These are phyloP conservation scores for Neonothopanus nambi DNA, from an alignment of 1,284 basidiomycete species.

Conservation along the genomic window DNA sequence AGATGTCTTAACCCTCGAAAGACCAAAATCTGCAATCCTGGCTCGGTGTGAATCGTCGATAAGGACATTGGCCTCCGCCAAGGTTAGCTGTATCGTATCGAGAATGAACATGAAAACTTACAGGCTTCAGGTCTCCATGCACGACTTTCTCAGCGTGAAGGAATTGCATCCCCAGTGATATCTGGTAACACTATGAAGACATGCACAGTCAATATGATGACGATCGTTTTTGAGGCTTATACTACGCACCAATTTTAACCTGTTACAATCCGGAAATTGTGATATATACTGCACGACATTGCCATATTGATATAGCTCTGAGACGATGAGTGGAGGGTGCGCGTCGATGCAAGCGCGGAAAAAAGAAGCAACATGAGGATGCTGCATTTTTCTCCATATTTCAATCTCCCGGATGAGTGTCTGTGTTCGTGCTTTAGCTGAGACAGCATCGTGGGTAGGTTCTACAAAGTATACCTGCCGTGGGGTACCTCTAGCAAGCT, in stretches of 20 bases:
- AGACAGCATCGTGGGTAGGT: not conserved
- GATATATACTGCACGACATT: not conserved
- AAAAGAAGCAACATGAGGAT: not conserved
- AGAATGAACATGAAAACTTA: not conserved
- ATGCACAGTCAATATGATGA: not conserved
- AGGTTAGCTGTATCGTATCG: not conserved
- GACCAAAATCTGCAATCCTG: not conserved
- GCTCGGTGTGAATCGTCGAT: not conserved
- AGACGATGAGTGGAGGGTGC: not conserved
- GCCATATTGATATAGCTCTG: not conserved
- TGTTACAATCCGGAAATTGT: not conserved
- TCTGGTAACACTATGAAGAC: not conserved
- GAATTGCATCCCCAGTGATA: not conserved
- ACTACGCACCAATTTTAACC: not conserved
- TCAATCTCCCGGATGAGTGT: not conserved
- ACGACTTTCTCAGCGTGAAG: not conserved
- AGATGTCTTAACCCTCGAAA: not conserved
- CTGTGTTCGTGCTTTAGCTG: not conserved
- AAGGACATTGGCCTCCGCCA: not conserved
- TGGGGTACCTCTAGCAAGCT: not conserved
- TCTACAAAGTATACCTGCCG: not conserved
- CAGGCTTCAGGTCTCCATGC: not conserved
- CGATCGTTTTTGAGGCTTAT: too few relatives aligned
- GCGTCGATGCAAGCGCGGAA: not conserved
- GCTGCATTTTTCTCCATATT: not conserved